phyloP scores from a whole-genome alignment of 371 early-diverging fungal genomes.

The Mortierella sp. region DNA sequence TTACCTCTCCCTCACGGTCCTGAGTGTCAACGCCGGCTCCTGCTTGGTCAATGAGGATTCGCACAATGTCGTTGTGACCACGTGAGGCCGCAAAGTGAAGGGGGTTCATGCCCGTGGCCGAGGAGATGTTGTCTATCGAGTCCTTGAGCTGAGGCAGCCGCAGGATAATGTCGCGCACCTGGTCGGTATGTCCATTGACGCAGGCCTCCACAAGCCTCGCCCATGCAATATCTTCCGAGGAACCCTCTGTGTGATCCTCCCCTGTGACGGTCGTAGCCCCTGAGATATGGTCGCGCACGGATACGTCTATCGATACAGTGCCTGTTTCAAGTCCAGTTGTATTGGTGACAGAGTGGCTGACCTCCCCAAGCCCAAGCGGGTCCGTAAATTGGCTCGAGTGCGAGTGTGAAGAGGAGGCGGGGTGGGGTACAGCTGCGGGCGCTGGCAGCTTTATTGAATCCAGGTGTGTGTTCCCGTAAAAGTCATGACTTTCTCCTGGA shows the following conservation, averaged over 20 bases:
- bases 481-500: constrained; percentile 74
- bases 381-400: constrained; percentile 6
- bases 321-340: constrained; percentile 2
- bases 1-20: constrained; percentile 85
- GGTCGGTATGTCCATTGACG: constrained; percentile 40
- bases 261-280: constrained; percentile 17
- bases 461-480: constrained; percentile 75
- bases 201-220: constrained; percentile 49
- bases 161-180: constrained; percentile 58
- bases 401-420: not conserved
- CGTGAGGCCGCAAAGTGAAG: constrained; percentile 81
- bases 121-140: constrained; percentile 49
- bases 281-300: constrained; percentile 22
- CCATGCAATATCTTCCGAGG: constrained; percentile 48
- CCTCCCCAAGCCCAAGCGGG: constrained; percentile 19
- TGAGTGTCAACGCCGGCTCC: constrained; percentile 75
- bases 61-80: constrained; percentile 76
- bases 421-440: constrained; percentile 17
- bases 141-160: constrained; percentile 79
- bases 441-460: constrained; percentile 66
- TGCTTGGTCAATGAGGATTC: constrained; percentile 72
- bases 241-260: constrained; percentile 18
- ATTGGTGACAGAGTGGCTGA: not conserved
- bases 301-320: constrained; percentile 10
- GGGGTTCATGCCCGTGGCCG: constrained; percentile 75